Evolutionary conservation across 352 stramenopile species (phyloP).

Genomic region (Peronospora farinosa): DNA sequence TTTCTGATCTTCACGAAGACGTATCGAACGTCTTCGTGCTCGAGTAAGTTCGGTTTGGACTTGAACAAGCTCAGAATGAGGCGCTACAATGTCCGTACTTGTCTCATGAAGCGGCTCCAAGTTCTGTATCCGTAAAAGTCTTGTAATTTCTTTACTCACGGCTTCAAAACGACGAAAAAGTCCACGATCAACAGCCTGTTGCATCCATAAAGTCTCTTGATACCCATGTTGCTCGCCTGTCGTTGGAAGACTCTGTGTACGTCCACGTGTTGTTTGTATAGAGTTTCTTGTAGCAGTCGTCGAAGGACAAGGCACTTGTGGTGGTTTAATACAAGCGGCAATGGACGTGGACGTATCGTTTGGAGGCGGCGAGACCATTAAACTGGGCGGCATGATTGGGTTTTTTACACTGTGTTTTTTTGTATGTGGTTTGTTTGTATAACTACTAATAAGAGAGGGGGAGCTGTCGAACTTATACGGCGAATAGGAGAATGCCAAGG

Average conservation of each 20-base stretch:
- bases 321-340: conserved; percentile 9
- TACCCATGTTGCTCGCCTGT: conserved; percentile 5
- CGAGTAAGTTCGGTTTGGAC: conserved; percentile 39
- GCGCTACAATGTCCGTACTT: neutral
- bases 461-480: conserved; percentile 2
- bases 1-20: conserved; percentile 46
- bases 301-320: conserved; percentile 3
- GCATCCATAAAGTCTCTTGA: conserved; percentile 18
- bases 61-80: conserved; percentile 30
- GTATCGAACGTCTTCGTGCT: conserved; percentile 36
- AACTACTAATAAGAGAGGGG: neutral
- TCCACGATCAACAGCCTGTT: conserved; percentile 40
- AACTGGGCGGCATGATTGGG: conserved; percentile 21
- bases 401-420: no score
- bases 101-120: conserved; percentile 19
- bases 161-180: conserved; percentile 58
- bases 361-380: conserved; percentile 21
- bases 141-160: conserved; percentile 41
- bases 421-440: neutral
- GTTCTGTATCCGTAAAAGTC: conserved; percentile 35
- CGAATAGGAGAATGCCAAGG: no score
- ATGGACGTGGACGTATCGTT: conserved; percentile 7
- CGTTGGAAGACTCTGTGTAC: conserved; percentile 31
- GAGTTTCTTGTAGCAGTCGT: no score
- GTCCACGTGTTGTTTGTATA: conserved; percentile 2